Percentiles rank a stretch among this genome's conserved stretches.
Conservation (phyloP, 2,329 filamentous ascomycete species). For the Aureobasidium lini region DNA sequence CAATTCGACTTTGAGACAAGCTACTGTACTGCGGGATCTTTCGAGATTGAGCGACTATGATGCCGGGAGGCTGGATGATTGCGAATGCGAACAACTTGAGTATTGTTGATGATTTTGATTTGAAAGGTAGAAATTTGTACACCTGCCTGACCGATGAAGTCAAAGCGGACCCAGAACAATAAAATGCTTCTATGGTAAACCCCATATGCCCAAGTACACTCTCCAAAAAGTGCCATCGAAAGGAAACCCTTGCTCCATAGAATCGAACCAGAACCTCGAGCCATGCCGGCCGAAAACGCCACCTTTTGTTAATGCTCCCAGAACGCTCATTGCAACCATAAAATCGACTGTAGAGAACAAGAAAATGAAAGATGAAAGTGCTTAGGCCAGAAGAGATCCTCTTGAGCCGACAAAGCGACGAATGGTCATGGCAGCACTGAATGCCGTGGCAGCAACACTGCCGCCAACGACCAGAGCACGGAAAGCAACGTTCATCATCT, state of each 20-base stretch:
- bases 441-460: slow-evolving; percentile 37
- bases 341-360: not conserved
- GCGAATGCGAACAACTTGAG: not conserved
- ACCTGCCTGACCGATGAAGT: slow-evolving; percentile 1
- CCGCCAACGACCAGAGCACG: slow-evolving; percentile 45
- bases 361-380: not conserved
- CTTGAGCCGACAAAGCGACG: slow-evolving; percentile 26
- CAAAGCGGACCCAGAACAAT: not conserved
- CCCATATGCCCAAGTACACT: not conserved
- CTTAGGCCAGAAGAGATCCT: slow-evolving; percentile 15
- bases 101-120: not conserved
- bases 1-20: not conserved
- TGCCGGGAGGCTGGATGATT: not conserved
- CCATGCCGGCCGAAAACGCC: not conserved
- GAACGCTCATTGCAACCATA: not conserved
- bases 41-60: not conserved
- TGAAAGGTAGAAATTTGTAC: not conserved
- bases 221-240: not conserved
- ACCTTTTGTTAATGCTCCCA: slow-evolving; percentile 2
- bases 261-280: not conserved
- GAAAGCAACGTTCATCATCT: slow-evolving; percentile 49
- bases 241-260: not conserved
- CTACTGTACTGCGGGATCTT: not conserved
- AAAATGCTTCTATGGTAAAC: not conserved
- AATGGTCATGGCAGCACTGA: slow-evolving; percentile 29